Base-by-base conservation (phyloP, 768 basidiomycete species). In the Hygrophorus pudorinus region DNA sequence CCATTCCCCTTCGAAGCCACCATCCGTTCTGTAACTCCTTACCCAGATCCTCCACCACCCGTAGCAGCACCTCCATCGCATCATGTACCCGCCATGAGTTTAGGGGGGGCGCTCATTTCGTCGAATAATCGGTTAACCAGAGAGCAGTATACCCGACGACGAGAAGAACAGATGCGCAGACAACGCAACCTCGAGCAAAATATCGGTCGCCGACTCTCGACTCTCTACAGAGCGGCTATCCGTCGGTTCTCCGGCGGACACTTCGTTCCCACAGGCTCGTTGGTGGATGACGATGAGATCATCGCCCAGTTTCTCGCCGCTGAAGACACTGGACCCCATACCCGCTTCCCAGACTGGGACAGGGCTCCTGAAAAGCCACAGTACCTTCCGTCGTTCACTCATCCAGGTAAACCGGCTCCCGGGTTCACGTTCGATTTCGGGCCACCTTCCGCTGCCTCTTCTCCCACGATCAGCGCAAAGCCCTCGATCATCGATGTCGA, bases 351-450 rank as follows among this genome's bases (percentile, higher is more conserved):
- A n/a, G n/a, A n/a, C n/a, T n/a, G n/a, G n/a, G n/a, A n/a, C n/a
- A n/a, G n/a, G n/a, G n/a, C n/a, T n/a, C n/a, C 58, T 37, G 52
- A 51, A 40, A 62, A 65, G 17, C 57, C 63, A 13, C 68, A 75
- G 46, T 85, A 85, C 53, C 67, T 66, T 46, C 54, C 63, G 1
- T 63, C 64, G n/a, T 83, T 76, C 59, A 88, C 85, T 0, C 85
- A 89, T 54, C 74, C 81, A 1, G 58, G 58, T 8, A 61, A 59
- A 4, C 64, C 75, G 5, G 65, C 71, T 11, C 63, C 78, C n/a
- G 84, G 82, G 1, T 87, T 82, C 56, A 76, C 79, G 1, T 73
- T 72, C 52, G 74, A 85, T 55, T 86, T 89, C 59, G 71, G 70
- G 2, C 66, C 68, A n/a, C 59, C 61, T 10, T 59, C 61, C 34